Percentiles rank a stretch among this genome's conserved stretches.
phyloP scores from a whole-genome alignment of 1,284 basidiomycete species.

The Sphaerobolus stellatus region DNA sequence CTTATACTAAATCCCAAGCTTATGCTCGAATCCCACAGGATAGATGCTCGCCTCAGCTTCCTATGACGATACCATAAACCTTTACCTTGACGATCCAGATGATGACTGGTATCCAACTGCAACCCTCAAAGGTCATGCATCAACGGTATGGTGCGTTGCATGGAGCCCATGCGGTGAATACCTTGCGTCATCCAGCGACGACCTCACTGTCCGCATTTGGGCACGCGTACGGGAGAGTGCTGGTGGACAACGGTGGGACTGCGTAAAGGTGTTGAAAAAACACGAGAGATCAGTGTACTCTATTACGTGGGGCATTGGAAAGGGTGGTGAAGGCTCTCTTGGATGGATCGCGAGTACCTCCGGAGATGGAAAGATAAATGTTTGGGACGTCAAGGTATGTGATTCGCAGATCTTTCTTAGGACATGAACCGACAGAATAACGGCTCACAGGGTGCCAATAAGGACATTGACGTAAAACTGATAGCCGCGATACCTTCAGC shows the following conservation, averaged over 20 bases:
- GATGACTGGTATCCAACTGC: conserved; percentile 94
- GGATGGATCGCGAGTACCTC: conserved; percentile 78
- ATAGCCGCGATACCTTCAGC: conserved; percentile 55
- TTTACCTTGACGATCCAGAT: conserved; percentile 91
- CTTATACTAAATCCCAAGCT: background rate
- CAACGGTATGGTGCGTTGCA: conserved; percentile 91
- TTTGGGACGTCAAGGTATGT: conserved; percentile 71
- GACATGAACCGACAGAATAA: conserved; percentile 19
- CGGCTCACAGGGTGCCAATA: conserved; percentile 14
- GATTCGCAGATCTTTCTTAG: background rate
- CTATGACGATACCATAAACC: conserved; percentile 95
- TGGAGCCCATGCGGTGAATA: conserved; percentile 81
- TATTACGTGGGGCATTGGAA: conserved; percentile 63
- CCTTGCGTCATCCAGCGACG: conserved; percentile 83
- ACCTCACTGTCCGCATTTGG: conserved; percentile 75
- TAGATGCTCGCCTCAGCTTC: conserved; percentile 95
- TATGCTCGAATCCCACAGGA: conserved; percentile 21
- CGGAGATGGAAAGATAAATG: conserved; percentile 72
- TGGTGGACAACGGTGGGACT: conserved; percentile 56
- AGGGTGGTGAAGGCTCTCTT: conserved; percentile 27
- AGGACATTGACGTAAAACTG: conserved; percentile 39
- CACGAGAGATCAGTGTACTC: conserved; percentile 80
- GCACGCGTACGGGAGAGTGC: conserved; percentile 36
- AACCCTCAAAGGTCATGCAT: conserved; percentile 77
- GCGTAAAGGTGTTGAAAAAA: conserved; percentile 51